Evolutionary conservation across 1,284 basidiomycete genomes (phyloP), one percentile per base, ranked within the genome.

Genomic region (Cerrena zonata): DNA sequence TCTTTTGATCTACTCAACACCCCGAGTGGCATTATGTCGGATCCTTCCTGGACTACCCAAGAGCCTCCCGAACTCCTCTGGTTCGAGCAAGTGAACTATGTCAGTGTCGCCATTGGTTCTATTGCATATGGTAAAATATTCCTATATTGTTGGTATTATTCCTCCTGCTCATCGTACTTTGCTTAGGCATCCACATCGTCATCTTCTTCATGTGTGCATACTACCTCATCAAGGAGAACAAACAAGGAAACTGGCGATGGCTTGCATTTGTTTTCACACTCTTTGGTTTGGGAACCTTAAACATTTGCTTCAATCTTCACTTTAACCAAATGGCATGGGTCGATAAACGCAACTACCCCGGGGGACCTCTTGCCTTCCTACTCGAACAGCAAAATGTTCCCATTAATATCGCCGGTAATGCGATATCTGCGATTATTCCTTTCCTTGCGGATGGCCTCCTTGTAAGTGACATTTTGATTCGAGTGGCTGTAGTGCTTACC

Each of bases 271-370:
- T 42, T 1, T 10, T 11, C 21, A 11, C 21, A 1, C 21, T 48
- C 4, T 48, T 39, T 15, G 36, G 38, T 42, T 15, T 27, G 37
- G 47, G 15, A 36, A 48, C 47, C 12, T 22, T 42, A 1, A 48
- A 48, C 38, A n/a, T 48, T 15, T 19, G 5, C 21, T 11, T 23
- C 5, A 42, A 26, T 21, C 11, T 48, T 15, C 13, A 48, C n/a
- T 48, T 39, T 21, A 48, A 42, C 47, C 18, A 48, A 22, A 5
- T 47, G 5, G 34, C 34, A 38, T 47, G 45, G 45, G 49, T 52
- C 47, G 51, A 52, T 34, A 45, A 54, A n/a, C 50, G 49, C 19
- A 50, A 50, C 34, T 50, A 50, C 37, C 49, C 49, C 19, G 49
- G 49, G 7, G 50, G 50, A 3, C 50, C 50, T 10, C 38, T 51